Evolutionary conservation across 2,329 filamentous ascomycete species (phyloP).

Genomic region (Fusarium dimerum): DNA sequence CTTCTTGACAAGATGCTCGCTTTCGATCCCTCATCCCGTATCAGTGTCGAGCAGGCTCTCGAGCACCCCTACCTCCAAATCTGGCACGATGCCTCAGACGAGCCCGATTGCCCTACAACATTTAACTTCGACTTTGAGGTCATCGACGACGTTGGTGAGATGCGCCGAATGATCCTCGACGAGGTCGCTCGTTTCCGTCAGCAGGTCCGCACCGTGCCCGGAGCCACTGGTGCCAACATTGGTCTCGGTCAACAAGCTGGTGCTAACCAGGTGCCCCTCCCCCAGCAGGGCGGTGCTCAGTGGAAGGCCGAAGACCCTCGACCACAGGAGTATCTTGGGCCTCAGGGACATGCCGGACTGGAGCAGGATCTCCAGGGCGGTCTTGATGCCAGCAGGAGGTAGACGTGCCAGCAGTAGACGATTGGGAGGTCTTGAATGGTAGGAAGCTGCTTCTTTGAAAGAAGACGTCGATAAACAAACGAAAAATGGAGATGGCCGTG

Average conservation of each 20-base stretch:
- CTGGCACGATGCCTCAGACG: slow-evolving; percentile 97
- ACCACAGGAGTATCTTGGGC: slow-evolving; percentile 56
- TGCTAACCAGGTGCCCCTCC: slow-evolving; percentile 54
- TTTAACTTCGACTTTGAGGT: slow-evolving; percentile 99
- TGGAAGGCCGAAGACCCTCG: slow-evolving; percentile 63
- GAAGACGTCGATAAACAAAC: slow-evolving; percentile 4
- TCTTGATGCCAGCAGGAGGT: slow-evolving; percentile 33
- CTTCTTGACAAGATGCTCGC: slow-evolving; percentile 96
- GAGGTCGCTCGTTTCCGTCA: slow-evolving; percentile 87
- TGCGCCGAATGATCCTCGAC: slow-evolving; percentile 97
- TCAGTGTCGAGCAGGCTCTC: slow-evolving; percentile 91
- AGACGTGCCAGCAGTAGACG: not conserved
- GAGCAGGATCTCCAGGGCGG: slow-evolving; percentile 61
- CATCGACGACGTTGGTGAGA: slow-evolving; percentile 90
- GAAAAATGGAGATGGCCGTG: slow-evolving; percentile 4
- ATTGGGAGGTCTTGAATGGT: not conserved
- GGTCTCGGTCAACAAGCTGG: slow-evolving; percentile 39
- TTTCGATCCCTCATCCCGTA: slow-evolving; percentile 91
- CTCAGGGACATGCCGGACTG: slow-evolving; percentile 46
- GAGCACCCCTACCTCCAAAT: slow-evolving; percentile 97
- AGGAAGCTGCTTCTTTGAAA: slow-evolving; percentile 5
- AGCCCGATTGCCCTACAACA: slow-evolving; percentile 87
- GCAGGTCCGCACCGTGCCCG: slow-evolving; percentile 54
- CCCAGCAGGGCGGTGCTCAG: slow-evolving; percentile 44
- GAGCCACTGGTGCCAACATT: slow-evolving; percentile 32